These are phyloP conservation scores for Sequoia sempervirens DNA, from an alignment of 75 land plant genomes.

Conservation along the genomic window DNA sequence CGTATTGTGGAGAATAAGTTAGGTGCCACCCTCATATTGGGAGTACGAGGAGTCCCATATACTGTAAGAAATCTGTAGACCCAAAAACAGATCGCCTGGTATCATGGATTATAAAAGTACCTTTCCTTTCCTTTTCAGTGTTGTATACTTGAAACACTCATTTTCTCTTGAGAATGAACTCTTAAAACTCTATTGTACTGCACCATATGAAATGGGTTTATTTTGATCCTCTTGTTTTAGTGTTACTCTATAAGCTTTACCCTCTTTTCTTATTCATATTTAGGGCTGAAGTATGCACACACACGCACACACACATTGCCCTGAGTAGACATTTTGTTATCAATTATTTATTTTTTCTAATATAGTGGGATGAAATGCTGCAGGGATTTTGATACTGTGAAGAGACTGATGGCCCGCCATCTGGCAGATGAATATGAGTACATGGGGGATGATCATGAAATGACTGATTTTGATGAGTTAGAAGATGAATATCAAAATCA, in stretches of 20 bases:
- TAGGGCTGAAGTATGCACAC: background rate
- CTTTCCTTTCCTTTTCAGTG: no score
- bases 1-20: no score
- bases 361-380: background rate
- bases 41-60: no score
- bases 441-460: conserved; percentile 52
- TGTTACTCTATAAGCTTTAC: background rate
- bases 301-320: background rate
- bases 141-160: background rate
- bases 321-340: background rate
- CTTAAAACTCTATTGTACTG: background rate
- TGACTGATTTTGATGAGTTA: conserved; percentile 61
- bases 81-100: no score
- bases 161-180: background rate
- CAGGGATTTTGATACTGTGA: background rate
- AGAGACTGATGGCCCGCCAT: conserved; percentile 24
- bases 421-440: conserved; percentile 29
- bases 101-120: no score
- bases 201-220: background rate
- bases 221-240: background rate
- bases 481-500: conserved; percentile 45
- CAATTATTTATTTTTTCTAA: background rate
- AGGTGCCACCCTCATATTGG: no score
- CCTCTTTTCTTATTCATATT: background rate
- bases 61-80: no score